These are phyloP conservation scores for Colletotrichum orbiculare DNA, from an alignment of 2,329 filamentous ascomycete genomes.

Conservation along the genomic window DNA sequence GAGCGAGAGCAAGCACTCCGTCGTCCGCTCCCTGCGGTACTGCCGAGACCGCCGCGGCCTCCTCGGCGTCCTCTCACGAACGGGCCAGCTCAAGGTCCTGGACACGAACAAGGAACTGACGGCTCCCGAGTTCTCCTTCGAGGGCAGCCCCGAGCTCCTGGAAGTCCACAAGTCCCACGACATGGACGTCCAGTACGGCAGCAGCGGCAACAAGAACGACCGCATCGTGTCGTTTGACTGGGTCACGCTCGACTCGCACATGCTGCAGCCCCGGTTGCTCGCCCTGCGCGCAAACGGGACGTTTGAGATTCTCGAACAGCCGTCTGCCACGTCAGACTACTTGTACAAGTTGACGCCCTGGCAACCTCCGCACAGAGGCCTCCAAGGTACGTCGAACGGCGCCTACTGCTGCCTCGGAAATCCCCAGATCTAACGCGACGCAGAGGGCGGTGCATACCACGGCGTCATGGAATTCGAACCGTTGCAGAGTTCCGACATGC, in stretches of 20 bases:
- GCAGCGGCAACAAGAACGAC: slow-evolving; percentile 63
- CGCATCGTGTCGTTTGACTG: slow-evolving; percentile 76
- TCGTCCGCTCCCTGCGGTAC: slow-evolving; percentile 72
- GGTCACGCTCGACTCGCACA: slow-evolving; percentile 68
- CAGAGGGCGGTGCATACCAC: slow-evolving; percentile 64
- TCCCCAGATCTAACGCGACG: slow-evolving; percentile 40
- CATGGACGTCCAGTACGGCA: slow-evolving; percentile 68
- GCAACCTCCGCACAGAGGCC: slow-evolving; percentile 67
- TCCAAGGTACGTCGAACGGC: slow-evolving; percentile 58
- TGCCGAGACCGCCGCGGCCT: slow-evolving; percentile 71
- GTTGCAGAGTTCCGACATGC: slow-evolving; percentile 61
- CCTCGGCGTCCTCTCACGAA: slow-evolving; percentile 70
- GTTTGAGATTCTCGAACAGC: slow-evolving; percentile 72
- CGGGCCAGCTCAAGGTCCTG: slow-evolving; percentile 71
- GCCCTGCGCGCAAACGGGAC: slow-evolving; percentile 69
- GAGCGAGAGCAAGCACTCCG: slow-evolving; percentile 66
- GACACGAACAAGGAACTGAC: slow-evolving; percentile 67
- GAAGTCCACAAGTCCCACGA: slow-evolving; percentile 70
- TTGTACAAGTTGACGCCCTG: slow-evolving; percentile 71
- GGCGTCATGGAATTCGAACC: slow-evolving; percentile 69
- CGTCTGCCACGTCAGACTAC: slow-evolving; percentile 67
- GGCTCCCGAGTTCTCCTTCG: slow-evolving; percentile 51
- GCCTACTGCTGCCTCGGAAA: too few species aligned
- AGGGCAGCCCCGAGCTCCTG: slow-evolving; percentile 68
- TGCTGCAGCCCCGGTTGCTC: slow-evolving; percentile 67